A percentile compares a stretch with the other conserved stretches of the same genome.
Conservation (phyloP, 1,284 basidiomycete species). For the Stereum hirsutum region DNA sequence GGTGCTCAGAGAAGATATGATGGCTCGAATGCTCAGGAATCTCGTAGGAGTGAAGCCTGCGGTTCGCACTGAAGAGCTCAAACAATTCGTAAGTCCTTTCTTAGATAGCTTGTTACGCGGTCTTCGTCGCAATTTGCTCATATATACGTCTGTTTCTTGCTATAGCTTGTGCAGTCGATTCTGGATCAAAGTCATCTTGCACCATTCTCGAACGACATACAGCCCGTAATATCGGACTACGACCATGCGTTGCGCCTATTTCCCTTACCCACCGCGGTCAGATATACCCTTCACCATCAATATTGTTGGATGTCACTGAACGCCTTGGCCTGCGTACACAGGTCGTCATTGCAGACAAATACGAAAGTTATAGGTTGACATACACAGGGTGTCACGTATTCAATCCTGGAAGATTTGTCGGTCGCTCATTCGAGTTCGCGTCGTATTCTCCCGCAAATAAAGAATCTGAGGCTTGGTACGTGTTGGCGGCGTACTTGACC, state of each 20-base stretch:
- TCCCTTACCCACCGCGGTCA: slow-evolving; percentile 86
- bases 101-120: too few relatives aligned
- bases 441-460: slow-evolving; percentile 76
- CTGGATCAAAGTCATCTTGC: slow-evolving; percentile 89
- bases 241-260: slow-evolving; percentile 92
- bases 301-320: slow-evolving; percentile 4
- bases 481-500: too few relatives aligned
- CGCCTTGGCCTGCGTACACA: slow-evolving; percentile 21
- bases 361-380: slow-evolving; percentile 92
- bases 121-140: too few relatives aligned
- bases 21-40: slow-evolving; percentile 92
- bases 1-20: slow-evolving; percentile 86
- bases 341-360: slow-evolving; percentile 95
- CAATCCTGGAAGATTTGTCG: slow-evolving; percentile 89
- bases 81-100: slow-evolving; percentile 67
- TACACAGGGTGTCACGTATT: slow-evolving; percentile 99
- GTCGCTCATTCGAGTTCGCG: slow-evolving; percentile 76
- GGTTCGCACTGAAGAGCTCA: slow-evolving; percentile 67
- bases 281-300: slow-evolving; percentile 21
- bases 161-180: slow-evolving; percentile 86
- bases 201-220: slow-evolving; percentile 76
- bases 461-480: slow-evolving; percentile 73
- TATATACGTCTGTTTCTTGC: too few relatives aligned
- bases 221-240: slow-evolving; percentile 86
- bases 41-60: slow-evolving; percentile 79